Conservation (phyloP, 2,329 filamentous ascomycete species). For the Epicoccum sorghinum region DNA sequence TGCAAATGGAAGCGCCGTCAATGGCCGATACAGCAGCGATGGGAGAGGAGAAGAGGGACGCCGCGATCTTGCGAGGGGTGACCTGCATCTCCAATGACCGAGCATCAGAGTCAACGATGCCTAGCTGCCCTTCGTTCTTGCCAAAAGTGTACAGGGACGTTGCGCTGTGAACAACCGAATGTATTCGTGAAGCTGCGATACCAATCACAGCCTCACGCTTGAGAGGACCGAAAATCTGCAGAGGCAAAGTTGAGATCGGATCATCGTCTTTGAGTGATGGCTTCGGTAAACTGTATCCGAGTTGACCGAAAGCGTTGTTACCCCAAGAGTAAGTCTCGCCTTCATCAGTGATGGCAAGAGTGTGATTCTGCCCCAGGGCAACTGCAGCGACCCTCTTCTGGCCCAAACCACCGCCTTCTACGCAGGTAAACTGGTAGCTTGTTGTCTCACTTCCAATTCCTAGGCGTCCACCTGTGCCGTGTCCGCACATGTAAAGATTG, state of each 20-base stretch:
- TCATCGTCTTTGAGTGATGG: constrained; percentile 76
- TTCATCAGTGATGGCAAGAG: constrained; percentile 79
- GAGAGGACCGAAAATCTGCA: constrained; percentile 88
- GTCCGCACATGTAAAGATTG: constrained; percentile 91
- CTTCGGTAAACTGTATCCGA: constrained; percentile 80
- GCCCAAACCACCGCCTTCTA: constrained; percentile 74
- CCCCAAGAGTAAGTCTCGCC: constrained; percentile 98
- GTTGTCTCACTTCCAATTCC: constrained; percentile 91
- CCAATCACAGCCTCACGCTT: constrained; percentile 85
- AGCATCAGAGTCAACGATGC: constrained; percentile 92
- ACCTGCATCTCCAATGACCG: constrained; percentile 84
- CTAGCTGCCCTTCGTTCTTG: constrained; percentile 92
- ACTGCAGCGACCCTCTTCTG: constrained; percentile 78
- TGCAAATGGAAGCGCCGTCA: constrained; percentile 83
- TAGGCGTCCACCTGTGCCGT: constrained; percentile 86
- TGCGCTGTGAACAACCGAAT: constrained; percentile 86
- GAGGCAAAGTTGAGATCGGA: constrained; percentile 78
- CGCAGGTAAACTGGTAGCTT: constrained; percentile 81
- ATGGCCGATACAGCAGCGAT: constrained; percentile 87
- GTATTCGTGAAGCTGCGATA: constrained; percentile 84
- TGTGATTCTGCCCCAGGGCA: constrained; percentile 89
- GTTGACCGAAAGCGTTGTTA: constrained; percentile 80
- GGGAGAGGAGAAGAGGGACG: constrained; percentile 73
- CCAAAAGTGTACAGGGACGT: constrained; percentile 90
- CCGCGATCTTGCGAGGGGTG: constrained; percentile 84